These are phyloP conservation scores for Aquilaria yunnanensis DNA, from an alignment of 345 rosid species.

Conservation along the genomic window DNA sequence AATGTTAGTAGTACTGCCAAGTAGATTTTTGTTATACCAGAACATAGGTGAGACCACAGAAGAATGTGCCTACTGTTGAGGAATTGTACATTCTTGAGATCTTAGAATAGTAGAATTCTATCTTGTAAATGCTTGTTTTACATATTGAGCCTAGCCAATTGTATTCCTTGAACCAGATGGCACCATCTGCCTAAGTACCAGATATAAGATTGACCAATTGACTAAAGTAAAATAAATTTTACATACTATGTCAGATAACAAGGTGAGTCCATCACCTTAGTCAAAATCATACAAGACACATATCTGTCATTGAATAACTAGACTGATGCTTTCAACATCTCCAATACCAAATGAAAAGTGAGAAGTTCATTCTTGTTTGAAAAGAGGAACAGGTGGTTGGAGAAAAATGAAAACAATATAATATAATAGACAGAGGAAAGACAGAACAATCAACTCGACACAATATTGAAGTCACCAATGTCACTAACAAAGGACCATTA, in stretches of 20 bases:
- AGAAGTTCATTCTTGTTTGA: too few relatives aligned
- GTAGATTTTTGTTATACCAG: slow-evolving; percentile 55
- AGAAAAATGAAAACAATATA: too few relatives aligned
- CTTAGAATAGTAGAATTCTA: slow-evolving; percentile 61
- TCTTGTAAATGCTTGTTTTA: slow-evolving; percentile 51
- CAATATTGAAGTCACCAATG: too few relatives aligned
- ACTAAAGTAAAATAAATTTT: neutral
- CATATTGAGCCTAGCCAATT: slow-evolving; percentile 52
- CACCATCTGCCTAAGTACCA: slow-evolving; percentile 32
- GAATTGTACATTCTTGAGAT: slow-evolving; percentile 50
- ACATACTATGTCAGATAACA: neutral
- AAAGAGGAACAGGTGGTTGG: too few relatives aligned
- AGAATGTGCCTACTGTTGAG: slow-evolving; percentile 42
- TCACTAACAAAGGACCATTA: too few relatives aligned
- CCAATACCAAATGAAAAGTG: too few relatives aligned
- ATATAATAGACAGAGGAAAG: too few relatives aligned
- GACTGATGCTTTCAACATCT: neutral
- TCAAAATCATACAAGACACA: too few relatives aligned
- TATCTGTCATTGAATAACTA: neutral
- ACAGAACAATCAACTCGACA: too few relatives aligned
- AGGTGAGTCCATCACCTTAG: neutral
- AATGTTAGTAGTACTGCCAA: slow-evolving; percentile 51
- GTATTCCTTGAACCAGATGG: slow-evolving; percentile 56
- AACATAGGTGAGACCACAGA: slow-evolving; percentile 42
- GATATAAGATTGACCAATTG: neutral